A percentile compares a stretch with the other conserved stretches of the same genome.
Evolutionary conservation across 2,329 filamentous ascomycete genomes (phyloP).

Genomic region (Epichloe amarillans): DNA sequence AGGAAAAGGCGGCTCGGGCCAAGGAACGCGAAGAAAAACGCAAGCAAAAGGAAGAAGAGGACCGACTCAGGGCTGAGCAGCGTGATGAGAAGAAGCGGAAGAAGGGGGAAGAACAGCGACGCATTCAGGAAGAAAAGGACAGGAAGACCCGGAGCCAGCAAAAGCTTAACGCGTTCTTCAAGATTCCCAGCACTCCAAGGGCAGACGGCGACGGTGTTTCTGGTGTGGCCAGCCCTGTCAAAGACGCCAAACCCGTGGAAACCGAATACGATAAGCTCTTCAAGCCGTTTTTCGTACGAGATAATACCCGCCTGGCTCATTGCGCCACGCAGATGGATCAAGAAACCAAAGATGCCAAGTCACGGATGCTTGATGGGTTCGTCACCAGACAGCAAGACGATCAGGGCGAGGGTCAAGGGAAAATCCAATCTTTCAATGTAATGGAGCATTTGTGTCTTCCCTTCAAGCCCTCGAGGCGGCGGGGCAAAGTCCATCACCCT

Average conservation of each 20-base stretch:
- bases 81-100: constrained; percentile 33
- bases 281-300: constrained; percentile 66
- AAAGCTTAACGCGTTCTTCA: constrained; percentile 33
- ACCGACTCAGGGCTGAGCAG: constrained; percentile 25
- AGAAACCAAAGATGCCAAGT: constrained; percentile 39
- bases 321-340: constrained; percentile 44
- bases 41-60: constrained; percentile 29
- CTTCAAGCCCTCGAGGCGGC: constrained; percentile 21
- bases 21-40: constrained; percentile 27
- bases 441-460: constrained; percentile 33
- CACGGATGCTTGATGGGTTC: constrained; percentile 37
- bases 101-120: constrained; percentile 34
- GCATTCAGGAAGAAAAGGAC: constrained; percentile 28
- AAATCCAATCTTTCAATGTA: constrained; percentile 28
- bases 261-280: constrained; percentile 59
- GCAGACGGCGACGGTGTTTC: constrained; percentile 18
- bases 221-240: constrained; percentile 16
- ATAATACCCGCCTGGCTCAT: constrained; percentile 57
- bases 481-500: constrained; percentile 34
- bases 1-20: constrained; percentile 23
- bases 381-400: constrained; percentile 33
- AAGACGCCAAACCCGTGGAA: constrained; percentile 13
- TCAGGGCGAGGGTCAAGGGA: constrained; percentile 17
- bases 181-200: constrained; percentile 27
- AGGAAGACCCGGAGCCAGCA: constrained; percentile 36